Conservation (phyloP, 495 filamentous ascomycete species). For the Penicillium mononematosum region DNA sequence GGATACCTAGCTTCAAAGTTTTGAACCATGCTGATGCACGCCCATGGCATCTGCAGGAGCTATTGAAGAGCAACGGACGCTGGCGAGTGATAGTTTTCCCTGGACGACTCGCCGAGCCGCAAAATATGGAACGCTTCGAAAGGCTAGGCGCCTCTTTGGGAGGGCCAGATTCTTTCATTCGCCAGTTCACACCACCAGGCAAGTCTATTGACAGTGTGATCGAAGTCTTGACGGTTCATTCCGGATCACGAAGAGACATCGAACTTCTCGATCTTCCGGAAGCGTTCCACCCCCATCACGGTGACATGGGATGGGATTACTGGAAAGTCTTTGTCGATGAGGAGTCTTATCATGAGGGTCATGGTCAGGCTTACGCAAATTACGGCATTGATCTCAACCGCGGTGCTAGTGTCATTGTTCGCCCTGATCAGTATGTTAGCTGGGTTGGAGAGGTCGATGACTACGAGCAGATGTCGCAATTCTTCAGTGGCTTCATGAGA, state of each 20-base stretch:
- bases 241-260: slow-evolving; percentile 42
- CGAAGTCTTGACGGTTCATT: slow-evolving; percentile 57
- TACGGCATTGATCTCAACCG: slow-evolving; percentile 58
- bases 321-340: slow-evolving; percentile 64
- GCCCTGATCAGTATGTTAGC: slow-evolving; percentile 66
- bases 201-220: slow-evolving; percentile 45
- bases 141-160: slow-evolving; percentile 44
- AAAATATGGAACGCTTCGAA: slow-evolving; percentile 43
- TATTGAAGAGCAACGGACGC: slow-evolving; percentile 50
- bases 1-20: slow-evolving; percentile 56
- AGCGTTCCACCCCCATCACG: slow-evolving; percentile 53
- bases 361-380: slow-evolving; percentile 58
- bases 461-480: slow-evolving; percentile 19
- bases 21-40: slow-evolving; percentile 55
- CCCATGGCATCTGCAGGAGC: slow-evolving; percentile 54
- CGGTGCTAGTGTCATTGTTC: slow-evolving; percentile 55
- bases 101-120: slow-evolving; percentile 45
- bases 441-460: slow-evolving; percentile 58
- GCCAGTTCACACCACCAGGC: slow-evolving; percentile 38
- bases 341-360: slow-evolving; percentile 57
- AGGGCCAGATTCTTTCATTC: slow-evolving; percentile 42
- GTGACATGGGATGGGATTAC: slow-evolving; percentile 59
- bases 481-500: slow-evolving; percentile 21
- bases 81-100: slow-evolving; percentile 65
- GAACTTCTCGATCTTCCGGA: slow-evolving; percentile 58